phyloP scores from a whole-genome alignment of 495 filamentous ascomycete genomes.

The Penicilliopsis zonata region DNA sequence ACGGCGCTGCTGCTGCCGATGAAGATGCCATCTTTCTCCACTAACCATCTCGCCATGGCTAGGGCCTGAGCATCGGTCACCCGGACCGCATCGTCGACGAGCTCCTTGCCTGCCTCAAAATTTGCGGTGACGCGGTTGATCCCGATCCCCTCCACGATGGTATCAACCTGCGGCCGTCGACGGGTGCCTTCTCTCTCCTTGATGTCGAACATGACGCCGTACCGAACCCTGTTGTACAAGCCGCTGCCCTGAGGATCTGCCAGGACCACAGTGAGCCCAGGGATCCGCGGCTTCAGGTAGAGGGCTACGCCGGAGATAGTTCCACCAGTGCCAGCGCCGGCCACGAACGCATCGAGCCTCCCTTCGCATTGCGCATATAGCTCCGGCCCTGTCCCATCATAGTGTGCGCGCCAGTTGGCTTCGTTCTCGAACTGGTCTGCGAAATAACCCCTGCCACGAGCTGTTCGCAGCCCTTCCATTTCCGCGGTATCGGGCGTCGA shows the following conservation, averaged over 20 bases:
- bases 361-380: constrained; percentile 71
- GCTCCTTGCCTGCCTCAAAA: constrained; percentile 70
- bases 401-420: constrained; percentile 80
- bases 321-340: constrained; percentile 91
- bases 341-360: constrained; percentile 75
- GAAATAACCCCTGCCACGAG: constrained; percentile 65
- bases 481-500: constrained; percentile 1
- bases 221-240: constrained; percentile 76
- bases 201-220: constrained; percentile 89
- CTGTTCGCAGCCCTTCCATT: too few relatives aligned
- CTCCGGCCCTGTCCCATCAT: constrained; percentile 75
- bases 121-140: constrained; percentile 88
- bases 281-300: constrained; percentile 62
- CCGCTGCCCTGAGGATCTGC: constrained; percentile 94
- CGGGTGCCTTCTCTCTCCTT: constrained; percentile 86
- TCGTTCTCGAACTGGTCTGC: constrained; percentile 91
- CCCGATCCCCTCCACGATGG: constrained; percentile 91
- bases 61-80: constrained; percentile 89
- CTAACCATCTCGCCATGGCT: constrained; percentile 87
- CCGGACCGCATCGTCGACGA: constrained; percentile 81
- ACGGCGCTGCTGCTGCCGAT: constrained; percentile 88
- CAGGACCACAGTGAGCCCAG: constrained; percentile 59
- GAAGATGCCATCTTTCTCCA: constrained; percentile 94
- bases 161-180: constrained; percentile 82
- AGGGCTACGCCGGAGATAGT: constrained; percentile 80